A percentile compares a stretch with the other conserved stretches of the same genome.
Conservation (phyloP, 805 yeast species). For the Metschnikowia cubensis region DNA sequence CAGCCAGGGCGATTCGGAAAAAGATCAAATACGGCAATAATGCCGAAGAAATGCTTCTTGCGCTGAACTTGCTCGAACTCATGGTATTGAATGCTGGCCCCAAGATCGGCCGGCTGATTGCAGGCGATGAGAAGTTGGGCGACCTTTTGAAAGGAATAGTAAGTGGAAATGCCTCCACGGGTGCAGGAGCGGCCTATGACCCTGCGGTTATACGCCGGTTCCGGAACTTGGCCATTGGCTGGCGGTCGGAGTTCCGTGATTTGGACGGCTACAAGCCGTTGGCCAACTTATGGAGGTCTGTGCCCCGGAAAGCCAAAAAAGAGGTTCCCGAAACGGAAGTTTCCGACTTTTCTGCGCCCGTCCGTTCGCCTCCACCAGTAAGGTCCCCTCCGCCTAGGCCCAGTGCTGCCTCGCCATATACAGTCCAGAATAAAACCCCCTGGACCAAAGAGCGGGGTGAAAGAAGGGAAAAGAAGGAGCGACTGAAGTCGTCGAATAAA, state of each 20-base stretch:
- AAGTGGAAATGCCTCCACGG: constrained; percentile 33
- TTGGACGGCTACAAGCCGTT: constrained; percentile 47
- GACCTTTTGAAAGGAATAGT: constrained; percentile 58
- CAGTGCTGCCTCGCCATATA: constrained; percentile 20
- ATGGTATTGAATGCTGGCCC: constrained; percentile 42
- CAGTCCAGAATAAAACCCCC: constrained; percentile 2
- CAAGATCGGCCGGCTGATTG: constrained; percentile 41
- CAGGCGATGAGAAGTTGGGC: constrained; percentile 63
- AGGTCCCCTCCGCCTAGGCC: constrained; percentile 25
- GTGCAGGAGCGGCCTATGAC: constrained; percentile 35
- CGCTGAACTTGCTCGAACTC: constrained; percentile 45
- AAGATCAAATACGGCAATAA: constrained; percentile 77
- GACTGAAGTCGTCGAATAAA: too few species aligned
- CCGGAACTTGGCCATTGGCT: constrained; percentile 52
- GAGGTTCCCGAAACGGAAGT: neutral
- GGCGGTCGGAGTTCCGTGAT: constrained; percentile 59
- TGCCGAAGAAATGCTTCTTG: constrained; percentile 57
- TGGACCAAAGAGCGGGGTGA: too few species aligned
- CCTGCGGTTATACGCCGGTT: constrained; percentile 45
- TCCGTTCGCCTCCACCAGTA: neutral
- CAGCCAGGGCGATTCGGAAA: constrained; percentile 88
- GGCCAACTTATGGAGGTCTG: constrained; percentile 40
- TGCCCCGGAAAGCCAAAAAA: neutral
- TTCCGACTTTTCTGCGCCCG: neutral
- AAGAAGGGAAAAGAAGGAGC: too few species aligned